These are phyloP conservation scores for Cryomyces antarcticus DNA, from an alignment of 495 filamentous ascomycete genomes.

Conservation along the genomic window DNA sequence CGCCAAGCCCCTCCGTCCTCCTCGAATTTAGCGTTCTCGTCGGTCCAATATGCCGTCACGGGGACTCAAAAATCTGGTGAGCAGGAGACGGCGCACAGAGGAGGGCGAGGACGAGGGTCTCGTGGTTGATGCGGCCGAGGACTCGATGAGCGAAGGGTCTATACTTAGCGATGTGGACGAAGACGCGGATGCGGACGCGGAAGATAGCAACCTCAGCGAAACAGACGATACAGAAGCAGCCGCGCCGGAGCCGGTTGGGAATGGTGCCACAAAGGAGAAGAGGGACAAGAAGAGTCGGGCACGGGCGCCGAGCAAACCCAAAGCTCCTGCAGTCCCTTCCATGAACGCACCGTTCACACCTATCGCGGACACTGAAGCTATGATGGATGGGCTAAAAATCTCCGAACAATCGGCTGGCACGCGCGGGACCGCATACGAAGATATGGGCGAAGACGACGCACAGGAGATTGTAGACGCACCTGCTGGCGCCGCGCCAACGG, in stretches of 20 bases:
- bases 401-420: slow-evolving; percentile 32
- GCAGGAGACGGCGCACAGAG: slow-evolving; percentile 8
- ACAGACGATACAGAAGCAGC: slow-evolving; percentile 31
- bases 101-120: slow-evolving; percentile 14
- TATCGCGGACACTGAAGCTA: slow-evolving; percentile 58
- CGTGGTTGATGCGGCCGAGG: slow-evolving; percentile 2
- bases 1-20: too few relatives aligned
- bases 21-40: background rate
- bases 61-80: slow-evolving; percentile 5
- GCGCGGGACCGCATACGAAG: slow-evolving; percentile 47
- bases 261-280: slow-evolving; percentile 8
- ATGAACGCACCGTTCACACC: slow-evolving; percentile 9
- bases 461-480: background rate
- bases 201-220: slow-evolving; percentile 54
- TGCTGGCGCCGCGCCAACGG: slow-evolving; percentile 3
- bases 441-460: slow-evolving; percentile 17
- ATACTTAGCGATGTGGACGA: slow-evolving; percentile 11
- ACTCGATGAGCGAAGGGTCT: slow-evolving; percentile 13
- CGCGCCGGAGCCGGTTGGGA: slow-evolving; percentile 18
- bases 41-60: slow-evolving; percentile 7
- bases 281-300: background rate
- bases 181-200: slow-evolving; percentile 9
- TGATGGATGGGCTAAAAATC: slow-evolving; percentile 68
- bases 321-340: background rate
- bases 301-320: slow-evolving; percentile 15